These are phyloP conservation scores for Plasmodium malariae DNA, from an alignment of 169 alveolate genomes.

Conservation along the genomic window DNA sequence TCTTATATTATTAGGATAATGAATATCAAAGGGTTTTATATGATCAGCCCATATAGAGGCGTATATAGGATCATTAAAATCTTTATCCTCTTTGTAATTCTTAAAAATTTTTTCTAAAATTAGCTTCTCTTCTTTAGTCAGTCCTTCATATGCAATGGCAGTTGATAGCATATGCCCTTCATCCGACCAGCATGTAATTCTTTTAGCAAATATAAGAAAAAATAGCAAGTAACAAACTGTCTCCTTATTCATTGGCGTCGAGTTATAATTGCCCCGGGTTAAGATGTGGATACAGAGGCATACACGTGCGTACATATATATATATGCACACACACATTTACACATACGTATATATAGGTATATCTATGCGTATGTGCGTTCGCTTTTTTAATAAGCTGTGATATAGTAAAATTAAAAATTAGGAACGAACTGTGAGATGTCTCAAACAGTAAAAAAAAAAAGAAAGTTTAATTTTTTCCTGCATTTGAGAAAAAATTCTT, in stretches of 20 bases:
- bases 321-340: neutral
- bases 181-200: conserved; percentile 50
- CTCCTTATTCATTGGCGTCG: no score
- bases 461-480: no score
- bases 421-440: no score
- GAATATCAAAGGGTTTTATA: conserved; percentile 51
- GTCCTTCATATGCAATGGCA: conserved; percentile 50
- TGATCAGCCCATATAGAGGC: conserved; percentile 85
- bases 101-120: conserved; percentile 27
- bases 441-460: no score
- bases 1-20: conserved; percentile 15
- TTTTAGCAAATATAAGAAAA: neutral
- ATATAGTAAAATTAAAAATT: no score
- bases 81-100: conserved; percentile 75
- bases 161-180: conserved; percentile 71
- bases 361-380: no score
- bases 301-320: neutral
- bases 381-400: no score
- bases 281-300: neutral
- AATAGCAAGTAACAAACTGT: no score
- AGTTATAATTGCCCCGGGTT: no score
- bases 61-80: conserved; percentile 69
- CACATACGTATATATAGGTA: no score
- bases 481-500: no score
- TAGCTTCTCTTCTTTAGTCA: conserved; percentile 12